Base-by-base conservation (phyloP, 2,329 filamentous ascomycete genomes). In the Arthrocladium fulminans region DNA sequence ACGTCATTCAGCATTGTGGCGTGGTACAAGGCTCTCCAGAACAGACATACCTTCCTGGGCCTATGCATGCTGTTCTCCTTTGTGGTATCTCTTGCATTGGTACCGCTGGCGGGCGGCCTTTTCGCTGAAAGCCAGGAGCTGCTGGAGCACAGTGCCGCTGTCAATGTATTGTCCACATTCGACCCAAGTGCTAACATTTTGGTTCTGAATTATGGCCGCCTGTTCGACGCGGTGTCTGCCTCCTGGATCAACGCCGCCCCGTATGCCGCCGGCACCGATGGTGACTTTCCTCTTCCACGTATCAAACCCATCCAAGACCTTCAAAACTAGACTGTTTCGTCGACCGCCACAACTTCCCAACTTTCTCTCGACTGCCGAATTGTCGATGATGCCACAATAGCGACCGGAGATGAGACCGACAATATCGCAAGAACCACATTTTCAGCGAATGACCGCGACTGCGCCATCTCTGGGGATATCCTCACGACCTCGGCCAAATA, bases 51-150 rank as follows among this genome's bases (percentile, higher is more conserved):
- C 42, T 45, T 45, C 24, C 27, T 45, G 10, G 30, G 42, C 19
- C 15, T 45, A 19, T 45, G 42, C 27, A 30, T 45, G 25, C 17
- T 45, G n/a, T 34, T 45, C 42, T 45, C 42, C 17, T 45, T 45
- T 34, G 42, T 45, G 25, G 42, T 32, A 34, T 30, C 42, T n/a
- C 42, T 45, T 34, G 42, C 42, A 13, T 34, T 45, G n/a, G 42
- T 45, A 34, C 42, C 42, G 8, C 42, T 45, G 17, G 30, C 42
- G 3, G 42, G 25, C 13, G 25, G 42, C 30, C 42, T 45, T 29
- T 45, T 45, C 42, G 29, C 25, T 34, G 42, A 32, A 32, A 17
- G 27, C 9, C 25, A 45, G 25, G 42, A 34, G 35, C 17, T 45
- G n/a, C 42, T 20, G 20, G 25, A 24, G 13, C 13, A 19, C 15